Percentiles rank a stretch among this genome's conserved stretches.
phyloP scores from a whole-genome alignment of 2,329 filamentous ascomycete genomes.

The Apiospora sp. region DNA sequence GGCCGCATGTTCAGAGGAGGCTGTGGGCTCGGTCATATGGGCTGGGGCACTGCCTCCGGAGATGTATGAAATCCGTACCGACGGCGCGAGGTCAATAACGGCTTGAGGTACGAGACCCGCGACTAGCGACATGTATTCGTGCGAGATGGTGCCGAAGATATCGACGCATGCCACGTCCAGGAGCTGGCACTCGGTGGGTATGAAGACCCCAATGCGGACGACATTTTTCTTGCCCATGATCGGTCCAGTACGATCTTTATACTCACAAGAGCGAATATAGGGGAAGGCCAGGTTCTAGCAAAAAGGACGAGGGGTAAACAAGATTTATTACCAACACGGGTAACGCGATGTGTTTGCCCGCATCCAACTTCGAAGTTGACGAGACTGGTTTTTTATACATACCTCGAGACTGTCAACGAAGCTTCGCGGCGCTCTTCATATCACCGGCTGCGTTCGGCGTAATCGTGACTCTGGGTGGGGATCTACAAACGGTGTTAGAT shows the following conservation, averaged over 20 bases:
- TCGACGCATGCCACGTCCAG: conserved; percentile 61
- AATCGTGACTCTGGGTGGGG: neutral
- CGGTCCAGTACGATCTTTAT: too few relatives aligned
- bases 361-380: neutral
- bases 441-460: neutral
- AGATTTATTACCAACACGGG: neutral
- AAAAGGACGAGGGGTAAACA: too few relatives aligned
- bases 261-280: neutral
- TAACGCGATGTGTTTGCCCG: neutral
- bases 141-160: conserved; percentile 55
- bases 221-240: conserved; percentile 26
- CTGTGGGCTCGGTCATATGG: neutral
- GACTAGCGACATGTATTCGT: conserved; percentile 51
- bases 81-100: conserved; percentile 51
- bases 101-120: conserved; percentile 45
- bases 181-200: conserved; percentile 55
- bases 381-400: neutral
- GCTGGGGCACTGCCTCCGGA: conserved; percentile 36
- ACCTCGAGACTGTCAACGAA: neutral
- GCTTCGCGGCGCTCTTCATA: neutral
- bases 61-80: conserved; percentile 56
- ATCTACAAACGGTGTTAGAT: conserved; percentile 5
- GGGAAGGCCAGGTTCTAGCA: neutral
- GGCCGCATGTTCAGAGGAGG: neutral
- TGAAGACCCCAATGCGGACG: conserved; percentile 59